phyloP scores from a whole-genome alignment of 768 basidiomycete genomes.

The Collybiopsis luxurians region DNA sequence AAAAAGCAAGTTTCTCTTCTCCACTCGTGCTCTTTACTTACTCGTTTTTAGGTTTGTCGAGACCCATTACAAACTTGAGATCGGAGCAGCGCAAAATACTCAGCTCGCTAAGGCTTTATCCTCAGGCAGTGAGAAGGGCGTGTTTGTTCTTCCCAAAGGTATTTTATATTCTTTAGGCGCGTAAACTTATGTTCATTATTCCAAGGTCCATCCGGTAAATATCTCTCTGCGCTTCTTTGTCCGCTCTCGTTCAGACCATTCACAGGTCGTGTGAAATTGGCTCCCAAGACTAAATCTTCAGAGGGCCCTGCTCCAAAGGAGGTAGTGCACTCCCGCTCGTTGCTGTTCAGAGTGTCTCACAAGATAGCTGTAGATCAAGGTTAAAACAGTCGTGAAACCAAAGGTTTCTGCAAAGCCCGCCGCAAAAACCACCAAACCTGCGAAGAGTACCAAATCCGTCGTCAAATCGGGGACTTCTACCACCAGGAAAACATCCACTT shows the following conservation, averaged over 20 bases:
- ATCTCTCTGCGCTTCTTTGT: constrained; percentile 30
- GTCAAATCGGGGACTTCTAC: constrained; percentile 12
- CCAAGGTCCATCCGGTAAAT: constrained; percentile 18
- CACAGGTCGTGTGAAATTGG: constrained; percentile 69
- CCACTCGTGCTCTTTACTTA: not conserved
- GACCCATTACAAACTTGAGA: constrained; percentile 75
- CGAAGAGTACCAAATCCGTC: constrained; percentile 26
- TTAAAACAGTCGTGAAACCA: constrained; percentile 23
- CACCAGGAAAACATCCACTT: constrained; percentile 3
- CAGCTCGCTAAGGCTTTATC: constrained; percentile 81
- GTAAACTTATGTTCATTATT: constrained; percentile 1
- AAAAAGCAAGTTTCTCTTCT: constrained; percentile 65
- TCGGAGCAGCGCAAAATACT: constrained; percentile 72
- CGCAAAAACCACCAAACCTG: not conserved
- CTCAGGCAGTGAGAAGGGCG: constrained; percentile 76
- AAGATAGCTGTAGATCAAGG: too few species aligned
- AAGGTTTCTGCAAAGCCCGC: not conserved
- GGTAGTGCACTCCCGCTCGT: constrained; percentile 15
- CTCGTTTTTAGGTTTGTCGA: constrained; percentile 69
- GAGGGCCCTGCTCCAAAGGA: constrained; percentile 1
- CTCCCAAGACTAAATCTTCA: constrained; percentile 35
- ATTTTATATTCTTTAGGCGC: not conserved
- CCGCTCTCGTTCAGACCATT: constrained; percentile 56
- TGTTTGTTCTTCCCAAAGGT: constrained; percentile 91
- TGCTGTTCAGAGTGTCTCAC: too few species aligned